Base-by-base conservation (phyloP, 2,329 filamentous ascomycete species). In the Colletotrichum orchidophilum region DNA sequence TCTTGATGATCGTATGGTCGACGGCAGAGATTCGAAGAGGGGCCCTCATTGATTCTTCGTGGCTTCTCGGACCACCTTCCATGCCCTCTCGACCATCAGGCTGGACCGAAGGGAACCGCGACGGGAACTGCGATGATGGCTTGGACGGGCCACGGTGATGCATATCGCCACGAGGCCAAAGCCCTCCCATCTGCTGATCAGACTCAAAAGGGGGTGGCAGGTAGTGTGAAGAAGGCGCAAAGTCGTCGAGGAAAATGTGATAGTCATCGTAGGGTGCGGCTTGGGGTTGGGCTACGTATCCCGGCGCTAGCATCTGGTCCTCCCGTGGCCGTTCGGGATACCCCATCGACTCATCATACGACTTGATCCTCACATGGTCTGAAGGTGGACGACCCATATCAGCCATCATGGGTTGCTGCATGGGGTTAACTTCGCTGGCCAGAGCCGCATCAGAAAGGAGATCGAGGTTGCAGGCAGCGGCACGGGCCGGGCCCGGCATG, bases 391-490 rank as follows among this genome's bases (percentile, higher is more conserved):
- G 85, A 6, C 78, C 74, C 33, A 86, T 79, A 27, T 85, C 85
- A 11, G 83, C 76, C 75, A 88, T 83, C 78, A 87, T 85, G 26
- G 85, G 82, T 54, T 71, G 68, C 67, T 85, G 86, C 75, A 88
- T 85, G n/a, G 83, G 80, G 71, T 83, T 85, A 27, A 87, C 85
- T 74, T 88, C 87, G 68, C 86, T 87, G n/a, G 86, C 86, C 21
- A 88, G 84, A 7, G 88, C 88, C n/a, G 88, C 88, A 76, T 90
- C 87, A 5, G 88, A 90, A 21, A 90, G 80, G 11, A 90, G 81
- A 71, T 90, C 88, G 42, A 90, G 81, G 73, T 90, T 90, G 75
- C 87, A 89, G 2, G 86, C 86, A 18, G 81, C 83, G 13, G 83
- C 77, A 73, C 87, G 81, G 0, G 85, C 76, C 35, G 70, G 69